Evolutionary conservation across 148 eudicot species (phyloP).

Genomic region (Polygonum maritimum): DNA sequence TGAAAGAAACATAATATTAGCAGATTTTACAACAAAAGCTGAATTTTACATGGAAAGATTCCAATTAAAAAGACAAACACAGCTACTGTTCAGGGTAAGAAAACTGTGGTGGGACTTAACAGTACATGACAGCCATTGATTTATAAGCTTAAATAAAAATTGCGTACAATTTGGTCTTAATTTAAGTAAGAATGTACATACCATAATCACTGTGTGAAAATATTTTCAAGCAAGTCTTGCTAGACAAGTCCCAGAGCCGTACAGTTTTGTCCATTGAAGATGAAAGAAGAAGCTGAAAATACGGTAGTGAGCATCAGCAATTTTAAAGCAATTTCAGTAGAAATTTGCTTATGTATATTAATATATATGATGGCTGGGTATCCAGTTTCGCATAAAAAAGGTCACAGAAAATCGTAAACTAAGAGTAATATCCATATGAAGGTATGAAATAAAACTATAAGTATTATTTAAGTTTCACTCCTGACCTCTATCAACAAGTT

Average conservation of each 20-base stretch:
- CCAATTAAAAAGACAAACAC: not conserved
- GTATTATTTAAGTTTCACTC: not conserved
- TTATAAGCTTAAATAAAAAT: not conserved
- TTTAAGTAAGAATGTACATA: conserved; percentile 18
- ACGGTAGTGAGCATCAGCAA: conserved; percentile 16
- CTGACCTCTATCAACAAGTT: not conserved
- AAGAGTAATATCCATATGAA: not conserved
- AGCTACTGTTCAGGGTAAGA: not conserved
- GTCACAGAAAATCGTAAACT: not conserved
- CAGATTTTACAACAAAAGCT: not conserved
- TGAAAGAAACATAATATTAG: not conserved
- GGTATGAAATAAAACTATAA: not conserved
- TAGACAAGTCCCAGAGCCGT: conserved; percentile 84
- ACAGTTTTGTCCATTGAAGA: conserved; percentile 99
- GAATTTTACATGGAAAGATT: not conserved
- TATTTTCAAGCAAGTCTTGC: conserved; percentile 80
- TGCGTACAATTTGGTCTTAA: not conserved
- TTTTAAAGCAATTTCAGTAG: not conserved
- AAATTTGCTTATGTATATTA: not conserved
- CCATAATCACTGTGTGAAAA: conserved; percentile 99
- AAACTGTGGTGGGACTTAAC: not conserved
- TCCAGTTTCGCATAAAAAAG: not conserved
- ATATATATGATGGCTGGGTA: not conserved
- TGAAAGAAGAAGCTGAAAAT: conserved; percentile 86
- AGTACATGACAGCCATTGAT: not conserved